Evolutionary conservation across 495 filamentous ascomycete genomes (phyloP).

Genomic region (Penicillium roqueforti): DNA sequence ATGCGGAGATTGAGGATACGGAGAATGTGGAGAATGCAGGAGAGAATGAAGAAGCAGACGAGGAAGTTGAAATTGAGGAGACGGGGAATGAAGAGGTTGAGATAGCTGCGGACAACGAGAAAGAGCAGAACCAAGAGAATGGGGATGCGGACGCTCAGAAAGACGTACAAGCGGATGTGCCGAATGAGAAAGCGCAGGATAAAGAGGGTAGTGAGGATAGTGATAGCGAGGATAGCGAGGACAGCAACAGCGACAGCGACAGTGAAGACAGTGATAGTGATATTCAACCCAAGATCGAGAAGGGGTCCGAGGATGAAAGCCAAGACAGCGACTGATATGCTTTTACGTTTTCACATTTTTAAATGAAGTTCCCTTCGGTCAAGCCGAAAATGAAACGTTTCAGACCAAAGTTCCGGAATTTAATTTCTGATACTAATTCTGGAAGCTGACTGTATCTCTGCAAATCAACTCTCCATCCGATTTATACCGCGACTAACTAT

Average conservation of each 20-base stretch:
- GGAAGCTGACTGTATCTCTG: not conserved
- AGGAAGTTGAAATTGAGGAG: not conserved
- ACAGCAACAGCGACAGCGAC: no score
- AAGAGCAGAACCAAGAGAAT: not conserved
- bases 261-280: not conserved
- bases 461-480: no score
- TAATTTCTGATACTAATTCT: not conserved
- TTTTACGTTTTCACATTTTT: no score
- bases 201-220: not conserved
- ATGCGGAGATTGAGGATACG: not conserved
- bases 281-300: not conserved
- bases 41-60: not conserved
- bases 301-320: not conserved
- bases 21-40: not conserved
- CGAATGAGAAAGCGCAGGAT: not conserved
- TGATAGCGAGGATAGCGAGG: not conserved
- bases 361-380: not conserved
- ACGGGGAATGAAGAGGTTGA: not conserved
- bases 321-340: not conserved
- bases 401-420: not conserved
- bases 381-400: not conserved
- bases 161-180: not conserved
- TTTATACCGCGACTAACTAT: no score
- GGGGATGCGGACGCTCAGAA: not conserved
- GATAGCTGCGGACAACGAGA: not conserved